A percentile compares a stretch with the other conserved stretches of the same genome.
Conservation (phyloP, 2,329 filamentous ascomycete genomes). For the Talaromyces sp. region DNA sequence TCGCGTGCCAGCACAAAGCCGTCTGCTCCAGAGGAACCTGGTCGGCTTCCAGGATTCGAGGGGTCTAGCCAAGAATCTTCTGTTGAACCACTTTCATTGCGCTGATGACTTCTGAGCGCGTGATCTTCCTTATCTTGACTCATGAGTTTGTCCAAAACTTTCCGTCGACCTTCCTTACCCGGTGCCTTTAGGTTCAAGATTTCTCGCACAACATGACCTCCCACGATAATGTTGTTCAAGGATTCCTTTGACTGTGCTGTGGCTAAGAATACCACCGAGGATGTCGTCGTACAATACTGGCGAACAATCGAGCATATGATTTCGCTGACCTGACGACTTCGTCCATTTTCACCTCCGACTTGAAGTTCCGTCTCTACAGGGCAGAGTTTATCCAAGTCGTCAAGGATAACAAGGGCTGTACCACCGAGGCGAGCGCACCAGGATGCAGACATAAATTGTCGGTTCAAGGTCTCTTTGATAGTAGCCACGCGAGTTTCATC, state of each 20-base stretch:
- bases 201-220: constrained; percentile 87
- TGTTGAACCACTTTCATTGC: constrained; percentile 36
- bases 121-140: constrained; percentile 40
- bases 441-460: constrained; percentile 81
- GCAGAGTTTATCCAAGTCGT: constrained; percentile 90
- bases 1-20: constrained; percentile 72
- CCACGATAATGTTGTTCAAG: constrained; percentile 83
- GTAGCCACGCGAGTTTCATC: constrained; percentile 86
- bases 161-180: constrained; percentile 81
- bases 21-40: constrained; percentile 47
- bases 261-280: constrained; percentile 79
- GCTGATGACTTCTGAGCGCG: constrained; percentile 41
- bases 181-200: constrained; percentile 87
- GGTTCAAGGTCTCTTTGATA: constrained; percentile 82
- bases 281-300: constrained; percentile 77
- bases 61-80: constrained; percentile 75
- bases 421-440: constrained; percentile 90
- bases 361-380: constrained; percentile 92
- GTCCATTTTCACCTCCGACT: constrained; percentile 86
- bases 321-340: constrained; percentile 89
- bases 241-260: constrained; percentile 93
- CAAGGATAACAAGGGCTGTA: constrained; percentile 77
- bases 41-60: constrained; percentile 54
- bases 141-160: constrained; percentile 77
- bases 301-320: constrained; percentile 76